A percentile compares a stretch with the other conserved stretches of the same genome.
phyloP scores from a whole-genome alignment of 805 yeast genomes.

The Blastobotrys robertii region DNA sequence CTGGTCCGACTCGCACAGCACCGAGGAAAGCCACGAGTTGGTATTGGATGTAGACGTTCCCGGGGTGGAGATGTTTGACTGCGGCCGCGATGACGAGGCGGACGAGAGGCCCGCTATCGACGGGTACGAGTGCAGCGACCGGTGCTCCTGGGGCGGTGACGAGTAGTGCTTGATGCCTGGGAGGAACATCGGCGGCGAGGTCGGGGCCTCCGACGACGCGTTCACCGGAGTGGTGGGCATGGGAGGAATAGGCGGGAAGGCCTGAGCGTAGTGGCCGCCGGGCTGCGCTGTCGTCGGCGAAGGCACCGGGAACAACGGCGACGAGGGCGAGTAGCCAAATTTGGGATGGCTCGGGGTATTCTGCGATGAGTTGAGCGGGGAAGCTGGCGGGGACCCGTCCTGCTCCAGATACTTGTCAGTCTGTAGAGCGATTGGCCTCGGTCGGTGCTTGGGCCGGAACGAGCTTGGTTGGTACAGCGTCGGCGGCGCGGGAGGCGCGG shows the following conservation, averaged over 20 bases:
- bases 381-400: slow-evolving; percentile 5
- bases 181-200: background rate
- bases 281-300: slow-evolving; percentile 5
- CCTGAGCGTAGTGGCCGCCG: slow-evolving; percentile 8
- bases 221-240: slow-evolving; percentile 12
- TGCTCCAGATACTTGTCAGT: background rate
- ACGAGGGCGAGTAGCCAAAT: slow-evolving; percentile 10
- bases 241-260: slow-evolving; percentile 10
- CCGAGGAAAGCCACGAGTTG: slow-evolving; percentile 20
- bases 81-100: slow-evolving; percentile 14
- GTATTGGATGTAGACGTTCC: slow-evolving; percentile 15
- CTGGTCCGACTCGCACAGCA: slow-evolving; percentile 14
- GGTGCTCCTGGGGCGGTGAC: slow-evolving; percentile 2
- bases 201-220: background rate
- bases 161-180: too few species aligned
- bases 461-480: slow-evolving; percentile 1
- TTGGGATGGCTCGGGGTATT: background rate
- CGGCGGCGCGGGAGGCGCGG: background rate
- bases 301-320: slow-evolving; percentile 9
- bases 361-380: slow-evolving; percentile 4
- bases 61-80: slow-evolving; percentile 16
- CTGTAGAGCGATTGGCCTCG: slow-evolving; percentile 11
- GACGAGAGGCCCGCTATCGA: slow-evolving; percentile 10
- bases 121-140: slow-evolving; percentile 7
- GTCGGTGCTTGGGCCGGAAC: slow-evolving; percentile 10